A percentile compares a stretch with the other conserved stretches of the same genome.
Conservation (phyloP, 1,139 yeast genomes). For the Pichia sorboxylosa region DNA sequence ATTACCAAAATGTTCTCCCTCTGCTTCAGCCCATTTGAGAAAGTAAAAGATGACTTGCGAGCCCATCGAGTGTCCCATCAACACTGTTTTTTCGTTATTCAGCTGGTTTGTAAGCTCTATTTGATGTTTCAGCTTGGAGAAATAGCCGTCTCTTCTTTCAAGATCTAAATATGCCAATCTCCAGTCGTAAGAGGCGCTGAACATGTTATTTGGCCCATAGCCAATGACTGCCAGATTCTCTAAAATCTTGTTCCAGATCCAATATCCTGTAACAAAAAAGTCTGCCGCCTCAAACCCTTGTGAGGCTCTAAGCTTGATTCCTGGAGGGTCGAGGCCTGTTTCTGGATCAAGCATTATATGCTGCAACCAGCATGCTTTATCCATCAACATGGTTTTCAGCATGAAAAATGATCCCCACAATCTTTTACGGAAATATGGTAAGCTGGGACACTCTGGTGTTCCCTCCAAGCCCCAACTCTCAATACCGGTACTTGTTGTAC, state of each 20-base stretch:
- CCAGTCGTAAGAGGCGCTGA: slow-evolving; percentile 93
- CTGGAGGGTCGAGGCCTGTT: slow-evolving; percentile 88
- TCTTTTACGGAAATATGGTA: slow-evolving; percentile 76
- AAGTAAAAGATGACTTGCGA: slow-evolving; percentile 80
- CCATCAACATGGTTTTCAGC: slow-evolving; percentile 85
- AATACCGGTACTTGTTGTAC: slow-evolving; percentile 88
- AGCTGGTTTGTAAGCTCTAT: slow-evolving; percentile 45
- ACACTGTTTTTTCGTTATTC: slow-evolving; percentile 62
- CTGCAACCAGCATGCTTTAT: slow-evolving; percentile 86
- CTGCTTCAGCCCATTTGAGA: slow-evolving; percentile 92
- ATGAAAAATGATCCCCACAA: slow-evolving; percentile 96
- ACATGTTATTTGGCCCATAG: slow-evolving; percentile 83
- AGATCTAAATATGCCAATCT: slow-evolving; percentile 80
- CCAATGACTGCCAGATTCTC: slow-evolving; percentile 92
- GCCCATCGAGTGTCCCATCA: slow-evolving; percentile 95
- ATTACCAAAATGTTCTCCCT: slow-evolving; percentile 67
- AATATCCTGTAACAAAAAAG: slow-evolving; percentile 91
- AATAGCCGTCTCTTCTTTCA: slow-evolving; percentile 78
- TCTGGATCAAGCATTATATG: slow-evolving; percentile 81
- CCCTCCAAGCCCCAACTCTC: slow-evolving; percentile 86
- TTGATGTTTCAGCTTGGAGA: slow-evolving; percentile 57
- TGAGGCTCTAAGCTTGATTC: slow-evolving; percentile 73
- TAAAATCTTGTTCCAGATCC: slow-evolving; percentile 95
- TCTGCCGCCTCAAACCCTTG: slow-evolving; percentile 97
- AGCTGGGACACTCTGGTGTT: slow-evolving; percentile 58